These are phyloP conservation scores for Flagelloscypha sp. DNA, from an alignment of 768 basidiomycete species.

Conservation along the genomic window DNA sequence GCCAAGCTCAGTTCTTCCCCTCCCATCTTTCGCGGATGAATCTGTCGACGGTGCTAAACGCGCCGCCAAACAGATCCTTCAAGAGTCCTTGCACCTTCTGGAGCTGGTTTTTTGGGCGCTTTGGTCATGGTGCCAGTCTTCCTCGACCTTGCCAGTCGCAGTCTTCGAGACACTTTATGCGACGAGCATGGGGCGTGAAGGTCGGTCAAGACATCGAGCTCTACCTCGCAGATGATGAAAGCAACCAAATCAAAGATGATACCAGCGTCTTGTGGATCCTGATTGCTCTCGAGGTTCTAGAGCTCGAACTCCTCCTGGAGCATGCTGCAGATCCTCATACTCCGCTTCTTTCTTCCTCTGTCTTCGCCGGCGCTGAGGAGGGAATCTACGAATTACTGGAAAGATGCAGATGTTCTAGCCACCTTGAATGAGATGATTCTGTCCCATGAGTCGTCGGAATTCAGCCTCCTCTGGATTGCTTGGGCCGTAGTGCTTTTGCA, in stretches of 20 bases:
- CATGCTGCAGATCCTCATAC: conserved; percentile 49
- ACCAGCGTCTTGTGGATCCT: conserved; percentile 71
- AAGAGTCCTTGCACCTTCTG: conserved; percentile 72
- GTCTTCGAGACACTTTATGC: conserved; percentile 60
- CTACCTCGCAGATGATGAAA: conserved; percentile 69
- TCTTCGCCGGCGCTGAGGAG: too few relatives aligned
- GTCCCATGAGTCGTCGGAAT: conserved; percentile 52
- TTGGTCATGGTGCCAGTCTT: conserved; percentile 67
- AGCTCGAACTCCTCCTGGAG: conserved; percentile 64
- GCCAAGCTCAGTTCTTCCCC: too few relatives aligned
- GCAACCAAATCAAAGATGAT: conserved; percentile 56
- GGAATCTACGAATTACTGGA: too few relatives aligned
- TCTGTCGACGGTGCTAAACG: too few relatives aligned
- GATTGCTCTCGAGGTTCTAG: conserved; percentile 69
- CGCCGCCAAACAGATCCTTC: conserved; percentile 68
- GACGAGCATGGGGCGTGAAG: conserved; percentile 60
- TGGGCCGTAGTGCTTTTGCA: conserved; percentile 82
- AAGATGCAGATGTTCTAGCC: too few relatives aligned
- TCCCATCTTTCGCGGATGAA: too few relatives aligned
- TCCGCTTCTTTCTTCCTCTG: too few relatives aligned
- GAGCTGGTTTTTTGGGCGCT: conserved; percentile 87
- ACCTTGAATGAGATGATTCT: conserved; percentile 58
- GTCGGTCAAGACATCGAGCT: conserved; percentile 52
- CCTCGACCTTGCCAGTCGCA: conserved; percentile 50
- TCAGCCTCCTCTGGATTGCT: conserved; percentile 62